Conservation (phyloP, 805 yeast species). For the Candida golubevii region DNA sequence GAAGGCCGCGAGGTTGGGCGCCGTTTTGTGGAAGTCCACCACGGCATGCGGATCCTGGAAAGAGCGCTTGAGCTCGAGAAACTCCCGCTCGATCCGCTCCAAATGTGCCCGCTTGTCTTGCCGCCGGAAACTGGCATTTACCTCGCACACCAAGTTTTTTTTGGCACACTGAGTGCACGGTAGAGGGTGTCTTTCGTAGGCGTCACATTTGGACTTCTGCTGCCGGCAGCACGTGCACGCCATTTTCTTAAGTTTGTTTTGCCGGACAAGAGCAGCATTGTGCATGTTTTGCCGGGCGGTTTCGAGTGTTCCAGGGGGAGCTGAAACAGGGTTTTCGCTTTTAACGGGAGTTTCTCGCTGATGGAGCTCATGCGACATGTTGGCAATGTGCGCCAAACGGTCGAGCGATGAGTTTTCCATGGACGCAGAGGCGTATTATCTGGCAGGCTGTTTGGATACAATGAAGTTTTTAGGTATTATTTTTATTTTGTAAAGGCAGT, state of each 20-base stretch:
- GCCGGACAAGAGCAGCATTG: not conserved
- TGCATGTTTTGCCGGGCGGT: not conserved
- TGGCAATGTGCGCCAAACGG: conserved; percentile 40
- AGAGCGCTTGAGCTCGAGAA: conserved; percentile 60
- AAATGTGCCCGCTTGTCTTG: conserved; percentile 83
- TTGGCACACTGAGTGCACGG: conserved; percentile 82
- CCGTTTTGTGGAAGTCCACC: conserved; percentile 7
- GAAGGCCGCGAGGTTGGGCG: conserved; percentile 5
- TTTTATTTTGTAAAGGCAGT: too few species aligned
- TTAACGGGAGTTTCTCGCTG: conserved; percentile 13
- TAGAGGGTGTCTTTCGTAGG: conserved; percentile 65
- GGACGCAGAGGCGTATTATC: too few species aligned
- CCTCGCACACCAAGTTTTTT: conserved; percentile 62
- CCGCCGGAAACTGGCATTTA: conserved; percentile 80
- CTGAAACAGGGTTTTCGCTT: conserved; percentile 5
- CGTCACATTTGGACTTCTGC: conserved; percentile 90
- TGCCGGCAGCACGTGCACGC: conserved; percentile 97
- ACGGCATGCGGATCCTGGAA: conserved; percentile 33
- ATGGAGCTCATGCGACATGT: conserved; percentile 40
- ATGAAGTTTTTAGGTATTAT: too few species aligned
- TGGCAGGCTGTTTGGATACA: too few species aligned
- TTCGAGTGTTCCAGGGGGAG: not conserved
- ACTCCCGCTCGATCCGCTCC: conserved; percentile 80
- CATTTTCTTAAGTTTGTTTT: conserved; percentile 24
- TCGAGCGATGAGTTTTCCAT: conserved; percentile 31